Evolutionary conservation across 169 alveolate genomes (phyloP).

Genomic region (Cryptosporidium ryanae): DNA sequence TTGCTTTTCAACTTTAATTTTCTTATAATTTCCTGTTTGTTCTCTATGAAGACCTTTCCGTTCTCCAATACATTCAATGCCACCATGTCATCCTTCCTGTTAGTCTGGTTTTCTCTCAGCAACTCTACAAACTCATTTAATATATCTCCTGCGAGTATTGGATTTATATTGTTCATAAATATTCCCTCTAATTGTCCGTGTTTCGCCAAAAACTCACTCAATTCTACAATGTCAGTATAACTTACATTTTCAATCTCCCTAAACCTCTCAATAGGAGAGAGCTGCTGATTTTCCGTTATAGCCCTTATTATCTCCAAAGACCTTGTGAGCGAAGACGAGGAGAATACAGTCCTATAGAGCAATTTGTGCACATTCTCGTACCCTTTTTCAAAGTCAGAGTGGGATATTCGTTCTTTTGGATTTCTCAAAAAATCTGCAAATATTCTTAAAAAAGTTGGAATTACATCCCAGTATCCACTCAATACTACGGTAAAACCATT

Average conservation of each 20-base stretch:
- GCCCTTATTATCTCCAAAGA: constrained; percentile 19
- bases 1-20: not conserved
- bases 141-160: constrained; percentile 26
- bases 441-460: constrained; percentile 8
- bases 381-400: not conserved
- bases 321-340: constrained; percentile 8
- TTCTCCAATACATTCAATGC: not conserved
- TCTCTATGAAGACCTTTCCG: not conserved
- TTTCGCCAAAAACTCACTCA: not conserved
- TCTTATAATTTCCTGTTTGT: not conserved
- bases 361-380: not conserved
- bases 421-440: constrained; percentile 34
- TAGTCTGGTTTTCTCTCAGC: not conserved
- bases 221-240: constrained; percentile 18
- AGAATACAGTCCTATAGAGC: constrained; percentile 3
- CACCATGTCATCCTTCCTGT: not conserved
- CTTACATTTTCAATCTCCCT: constrained; percentile 25
- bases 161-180: constrained; percentile 22
- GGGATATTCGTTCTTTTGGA: not conserved
- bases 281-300: constrained; percentile 32
- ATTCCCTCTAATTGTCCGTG: constrained; percentile 41
- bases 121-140: constrained; percentile 17
- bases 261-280: constrained; percentile 27
- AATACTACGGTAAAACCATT: constrained; percentile 35
- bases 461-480: constrained; percentile 31